A percentile compares a stretch with the other conserved stretches of the same genome.
Conservation (phyloP, 2,329 filamentous ascomycete species). For the Trichoderma koningii region DNA sequence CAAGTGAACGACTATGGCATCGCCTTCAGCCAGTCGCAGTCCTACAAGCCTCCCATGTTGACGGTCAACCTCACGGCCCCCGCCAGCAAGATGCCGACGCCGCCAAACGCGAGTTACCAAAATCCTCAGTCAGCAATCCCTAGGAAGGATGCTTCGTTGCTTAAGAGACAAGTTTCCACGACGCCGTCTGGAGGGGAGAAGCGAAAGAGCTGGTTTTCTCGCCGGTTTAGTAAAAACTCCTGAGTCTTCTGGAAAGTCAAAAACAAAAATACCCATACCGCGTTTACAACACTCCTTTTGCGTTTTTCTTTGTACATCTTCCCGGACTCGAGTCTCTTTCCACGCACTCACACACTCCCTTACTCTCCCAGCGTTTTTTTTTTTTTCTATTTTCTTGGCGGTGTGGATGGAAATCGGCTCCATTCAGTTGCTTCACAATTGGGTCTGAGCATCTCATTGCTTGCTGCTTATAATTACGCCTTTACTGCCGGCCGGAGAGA, state of each 20-base stretch:
- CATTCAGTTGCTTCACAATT: conserved; percentile 19
- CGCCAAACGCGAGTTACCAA: conserved; percentile 32
- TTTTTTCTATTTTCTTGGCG: background rate
- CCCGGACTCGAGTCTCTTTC: background rate
- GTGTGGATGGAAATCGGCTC: background rate
- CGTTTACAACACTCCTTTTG: conserved; percentile 13
- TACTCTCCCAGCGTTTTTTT: background rate
- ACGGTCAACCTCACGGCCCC: conserved; percentile 37
- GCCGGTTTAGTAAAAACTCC: conserved; percentile 70
- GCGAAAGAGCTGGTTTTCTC: conserved; percentile 87
- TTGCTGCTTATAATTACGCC: conserved; percentile 23
- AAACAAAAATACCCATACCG: background rate
- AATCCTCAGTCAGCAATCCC: conserved; percentile 31
- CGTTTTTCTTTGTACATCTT: conserved; percentile 18
- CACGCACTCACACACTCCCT: no score
- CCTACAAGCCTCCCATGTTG: conserved; percentile 48
- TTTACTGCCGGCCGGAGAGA: background rate
- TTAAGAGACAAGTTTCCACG: conserved; percentile 37
- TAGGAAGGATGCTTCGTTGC: conserved; percentile 37
- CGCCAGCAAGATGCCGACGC: conserved; percentile 33
- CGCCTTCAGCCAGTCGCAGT: conserved; percentile 49
- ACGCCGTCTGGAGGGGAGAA: conserved; percentile 58
- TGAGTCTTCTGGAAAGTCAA: conserved; percentile 12
- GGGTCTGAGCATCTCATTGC: conserved; percentile 9
- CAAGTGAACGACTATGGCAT: conserved; percentile 67